phyloP scores from a whole-genome alignment of 2,329 filamentous ascomycete genomes.

The Nothopassalora personata region DNA sequence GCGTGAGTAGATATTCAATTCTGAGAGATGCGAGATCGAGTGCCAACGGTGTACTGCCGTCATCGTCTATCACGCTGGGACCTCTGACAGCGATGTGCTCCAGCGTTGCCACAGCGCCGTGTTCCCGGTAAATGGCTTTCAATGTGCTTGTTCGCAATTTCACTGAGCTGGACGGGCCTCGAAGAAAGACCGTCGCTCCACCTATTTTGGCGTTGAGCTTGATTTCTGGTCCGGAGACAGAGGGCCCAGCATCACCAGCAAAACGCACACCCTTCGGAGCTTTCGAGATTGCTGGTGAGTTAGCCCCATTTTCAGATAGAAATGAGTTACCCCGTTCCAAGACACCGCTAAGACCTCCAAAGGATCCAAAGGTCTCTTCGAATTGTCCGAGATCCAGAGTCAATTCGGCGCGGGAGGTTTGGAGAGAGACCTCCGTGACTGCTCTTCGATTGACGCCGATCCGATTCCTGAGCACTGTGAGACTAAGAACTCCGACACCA shows the following conservation, averaged over 20 bases:
- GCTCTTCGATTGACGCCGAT: conserved; percentile 17
- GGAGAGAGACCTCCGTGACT: conserved; percentile 51
- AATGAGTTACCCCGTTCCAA: conserved; percentile 84
- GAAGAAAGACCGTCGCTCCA: conserved; percentile 69
- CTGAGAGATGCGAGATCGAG: conserved; percentile 44
- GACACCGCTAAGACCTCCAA: conserved; percentile 87
- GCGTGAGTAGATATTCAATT: conserved; percentile 65
- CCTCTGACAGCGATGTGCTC: conserved; percentile 69
- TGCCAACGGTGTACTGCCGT: conserved; percentile 25
- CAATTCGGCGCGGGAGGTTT: conserved; percentile 71
- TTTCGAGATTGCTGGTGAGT: conserved; percentile 33
- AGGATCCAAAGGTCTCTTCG: conserved; percentile 81
- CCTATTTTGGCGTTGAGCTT: conserved; percentile 75
- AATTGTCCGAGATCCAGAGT: conserved; percentile 72
- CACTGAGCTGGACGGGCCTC: conserved; percentile 71
- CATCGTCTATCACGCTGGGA: conserved; percentile 49
- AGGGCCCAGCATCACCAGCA: conserved; percentile 37
- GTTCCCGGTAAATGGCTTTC: conserved; percentile 70
- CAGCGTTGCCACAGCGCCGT: conserved; percentile 66
- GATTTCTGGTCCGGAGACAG: conserved; percentile 30
- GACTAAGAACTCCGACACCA: conserved; percentile 20
- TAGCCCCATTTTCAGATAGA: conserved; percentile 54
- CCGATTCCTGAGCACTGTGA: conserved; percentile 18
- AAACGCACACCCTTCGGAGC: conserved; percentile 53
- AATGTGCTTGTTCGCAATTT: conserved; percentile 72